phyloP scores from a whole-genome alignment of 2,329 filamentous ascomycete species.

The Corynespora cassiicola region DNA sequence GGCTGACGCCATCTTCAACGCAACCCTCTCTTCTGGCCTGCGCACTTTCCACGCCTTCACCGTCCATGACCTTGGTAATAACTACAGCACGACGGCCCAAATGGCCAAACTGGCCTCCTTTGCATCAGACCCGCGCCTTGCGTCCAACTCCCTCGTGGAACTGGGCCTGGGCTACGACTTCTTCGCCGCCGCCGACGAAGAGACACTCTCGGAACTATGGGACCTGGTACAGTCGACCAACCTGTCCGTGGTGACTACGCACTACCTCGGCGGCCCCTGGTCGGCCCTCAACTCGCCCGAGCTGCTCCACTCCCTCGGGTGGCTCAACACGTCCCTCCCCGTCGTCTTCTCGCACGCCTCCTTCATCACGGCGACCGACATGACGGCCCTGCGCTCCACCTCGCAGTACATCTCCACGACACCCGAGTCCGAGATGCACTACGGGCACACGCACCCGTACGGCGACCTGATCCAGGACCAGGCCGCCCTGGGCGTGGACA shows the following conservation, averaged over 20 bases:
- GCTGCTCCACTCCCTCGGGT: slow-evolving; percentile 15
- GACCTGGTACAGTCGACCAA: slow-evolving; percentile 1
- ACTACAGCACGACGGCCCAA: slow-evolving; percentile 9
- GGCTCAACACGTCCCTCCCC: slow-evolving; percentile 52
- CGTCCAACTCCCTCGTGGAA: no score
- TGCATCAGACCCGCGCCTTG: no score
- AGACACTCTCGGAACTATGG: neutral
- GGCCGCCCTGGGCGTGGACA: slow-evolving; percentile 60
- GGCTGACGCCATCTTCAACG: slow-evolving; percentile 54
- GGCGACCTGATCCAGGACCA: slow-evolving; percentile 56
- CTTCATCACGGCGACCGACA: slow-evolving; percentile 50
- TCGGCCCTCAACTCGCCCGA: slow-evolving; percentile 44
- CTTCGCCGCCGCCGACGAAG: no score
- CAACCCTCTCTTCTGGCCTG: slow-evolving; percentile 56
- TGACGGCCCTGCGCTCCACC: slow-evolving; percentile 50
- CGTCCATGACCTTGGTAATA: slow-evolving; percentile 43
- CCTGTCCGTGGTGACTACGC: slow-evolving; percentile 49
- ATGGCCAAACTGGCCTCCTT: slow-evolving; percentile 4
- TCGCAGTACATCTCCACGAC: slow-evolving; percentile 63
- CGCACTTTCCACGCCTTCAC: slow-evolving; percentile 54
- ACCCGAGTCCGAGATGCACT: slow-evolving; percentile 64
- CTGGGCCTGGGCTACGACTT: slow-evolving; percentile 12
- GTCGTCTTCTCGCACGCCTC: slow-evolving; percentile 59
- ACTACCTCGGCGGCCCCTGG: slow-evolving; percentile 23
- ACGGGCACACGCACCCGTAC: slow-evolving; percentile 56